phyloP scores from a whole-genome alignment of 495 filamentous ascomycete genomes.

The Clohesyomyces aquaticus region DNA sequence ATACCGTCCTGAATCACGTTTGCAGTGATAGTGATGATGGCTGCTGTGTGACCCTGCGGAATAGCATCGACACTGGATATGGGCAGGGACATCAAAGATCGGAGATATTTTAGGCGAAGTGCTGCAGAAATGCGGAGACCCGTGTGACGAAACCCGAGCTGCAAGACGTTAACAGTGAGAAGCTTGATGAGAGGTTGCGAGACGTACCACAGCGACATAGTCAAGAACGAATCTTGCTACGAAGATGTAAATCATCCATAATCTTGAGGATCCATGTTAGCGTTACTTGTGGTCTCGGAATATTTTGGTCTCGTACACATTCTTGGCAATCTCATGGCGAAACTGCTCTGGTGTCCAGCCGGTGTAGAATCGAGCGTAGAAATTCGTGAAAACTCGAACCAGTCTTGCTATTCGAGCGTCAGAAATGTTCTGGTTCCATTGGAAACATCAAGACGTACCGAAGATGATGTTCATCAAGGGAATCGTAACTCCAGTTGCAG shows the following conservation, averaged over 20 bases:
- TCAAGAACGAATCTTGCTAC: conserved; percentile 4
- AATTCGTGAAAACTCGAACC: too few species aligned
- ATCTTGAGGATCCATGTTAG: not conserved
- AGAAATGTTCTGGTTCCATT: not conserved
- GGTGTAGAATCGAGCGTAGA: too few species aligned
- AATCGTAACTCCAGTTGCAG: conserved; percentile 1
- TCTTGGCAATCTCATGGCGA: too few species aligned
- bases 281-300: too few species aligned
- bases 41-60: conserved; percentile 3
- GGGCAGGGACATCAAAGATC: conserved; percentile 3
- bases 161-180: too few species aligned
- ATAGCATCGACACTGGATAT: conserved; percentile 9
- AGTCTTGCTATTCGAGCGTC: too few species aligned
- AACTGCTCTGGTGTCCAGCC: too few species aligned
- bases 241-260: conserved; percentile 13
- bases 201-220: conserved; percentile 11
- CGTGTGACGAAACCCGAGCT: conserved; percentile 1
- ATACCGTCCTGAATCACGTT: conserved; percentile 16
- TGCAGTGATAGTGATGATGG: conserved; percentile 8
- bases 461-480: conserved; percentile 19
- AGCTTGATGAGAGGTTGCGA: too few species aligned
- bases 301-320: too few species aligned
- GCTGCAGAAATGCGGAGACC: conserved; percentile 15
- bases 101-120: not conserved
- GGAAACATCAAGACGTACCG: conserved; percentile 6